Conservation (phyloP, 106 monocot genomes). For the Platanthera guangdongensis region DNA sequence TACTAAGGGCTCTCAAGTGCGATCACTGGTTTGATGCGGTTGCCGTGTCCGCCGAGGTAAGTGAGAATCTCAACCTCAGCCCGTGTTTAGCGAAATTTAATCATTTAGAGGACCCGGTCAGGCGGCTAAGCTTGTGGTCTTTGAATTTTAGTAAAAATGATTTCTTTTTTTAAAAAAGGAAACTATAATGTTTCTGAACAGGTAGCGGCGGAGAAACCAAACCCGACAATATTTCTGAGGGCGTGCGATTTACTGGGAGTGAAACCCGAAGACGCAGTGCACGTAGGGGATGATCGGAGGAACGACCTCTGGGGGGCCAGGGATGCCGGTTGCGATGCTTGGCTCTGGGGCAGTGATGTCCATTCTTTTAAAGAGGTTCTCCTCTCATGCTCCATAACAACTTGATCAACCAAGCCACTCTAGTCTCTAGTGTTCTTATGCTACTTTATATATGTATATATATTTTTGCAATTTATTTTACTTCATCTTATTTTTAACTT, state of each 20-base stretch:
- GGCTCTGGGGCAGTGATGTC: conserved; percentile 97
- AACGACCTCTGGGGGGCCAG: conserved; percentile 98
- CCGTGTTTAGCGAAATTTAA: too few relatives aligned
- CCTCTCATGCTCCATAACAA: neutral
- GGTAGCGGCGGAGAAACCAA: conserved; percentile 99
- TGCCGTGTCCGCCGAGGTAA: conserved; percentile 92
- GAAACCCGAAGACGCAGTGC: conserved; percentile 92
- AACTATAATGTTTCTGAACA: conserved; percentile 10
- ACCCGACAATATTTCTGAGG: conserved; percentile 92
- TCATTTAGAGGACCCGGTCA: too few relatives aligned
- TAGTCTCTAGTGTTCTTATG: neutral
- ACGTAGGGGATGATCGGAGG: conserved; percentile 92
- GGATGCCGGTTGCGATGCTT: conserved; percentile 97
- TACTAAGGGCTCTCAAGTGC: conserved; percentile 84
- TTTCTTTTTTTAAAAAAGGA: neutral
- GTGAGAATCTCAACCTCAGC: neutral
- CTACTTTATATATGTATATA: neutral
- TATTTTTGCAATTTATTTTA: neutral
- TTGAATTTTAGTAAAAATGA: too few relatives aligned
- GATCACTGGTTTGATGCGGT: conserved; percentile 96
- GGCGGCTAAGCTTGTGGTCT: too few relatives aligned
- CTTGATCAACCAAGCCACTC: neutral
- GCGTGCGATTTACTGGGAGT: conserved; percentile 87
- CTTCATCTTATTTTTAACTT: neutral
- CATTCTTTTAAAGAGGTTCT: conserved; percentile 88